Evolutionary conservation across 768 basidiomycete genomes (phyloP).

Genomic region (Rubroboletus satanas): DNA sequence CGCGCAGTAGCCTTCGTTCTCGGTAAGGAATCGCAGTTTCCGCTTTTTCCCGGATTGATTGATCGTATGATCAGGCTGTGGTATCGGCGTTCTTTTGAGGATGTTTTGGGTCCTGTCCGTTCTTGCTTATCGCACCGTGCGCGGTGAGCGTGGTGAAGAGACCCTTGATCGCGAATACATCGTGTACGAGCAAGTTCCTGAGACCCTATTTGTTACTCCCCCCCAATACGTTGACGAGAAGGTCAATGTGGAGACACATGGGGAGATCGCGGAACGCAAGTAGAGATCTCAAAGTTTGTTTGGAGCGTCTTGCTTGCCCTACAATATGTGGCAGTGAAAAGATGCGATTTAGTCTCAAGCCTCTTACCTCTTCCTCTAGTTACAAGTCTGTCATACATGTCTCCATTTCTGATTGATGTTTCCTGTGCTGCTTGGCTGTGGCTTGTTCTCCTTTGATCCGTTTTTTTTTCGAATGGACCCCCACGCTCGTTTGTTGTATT

Average conservation of each 20-base stretch:
- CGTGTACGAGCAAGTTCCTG: slow-evolving; percentile 46
- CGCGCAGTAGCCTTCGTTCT: slow-evolving; percentile 80
- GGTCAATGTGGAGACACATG: slow-evolving; percentile 21
- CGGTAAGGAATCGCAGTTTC: slow-evolving; percentile 40
- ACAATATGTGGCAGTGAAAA: not conserved
- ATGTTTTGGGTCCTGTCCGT: slow-evolving; percentile 75
- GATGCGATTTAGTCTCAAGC: not conserved
- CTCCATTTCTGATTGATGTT: slow-evolving; percentile 3
- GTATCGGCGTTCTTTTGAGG: slow-evolving; percentile 75
- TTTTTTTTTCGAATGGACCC: slow-evolving; percentile 9
- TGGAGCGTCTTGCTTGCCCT: not conserved
- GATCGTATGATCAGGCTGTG: slow-evolving; percentile 52
- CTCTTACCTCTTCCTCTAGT: slow-evolving; percentile 2
- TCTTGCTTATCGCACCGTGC: slow-evolving; percentile 55
- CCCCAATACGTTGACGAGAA: slow-evolving; percentile 63
- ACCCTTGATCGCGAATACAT: slow-evolving; percentile 39
- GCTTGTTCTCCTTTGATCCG: not conserved
- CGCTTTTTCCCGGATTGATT: not conserved
- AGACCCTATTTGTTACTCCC: slow-evolving; percentile 47
- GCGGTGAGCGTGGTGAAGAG: slow-evolving; percentile 41
- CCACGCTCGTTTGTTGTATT: slow-evolving; percentile 26
- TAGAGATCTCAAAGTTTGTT: slow-evolving; percentile 5
- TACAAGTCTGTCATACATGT: slow-evolving; percentile 5
- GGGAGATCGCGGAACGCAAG: slow-evolving; percentile 15
- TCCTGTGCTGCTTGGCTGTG: slow-evolving; percentile 1